Base-by-base conservation (phyloP, 352 stramenopile species). In the Phytophthora lateralis region DNA sequence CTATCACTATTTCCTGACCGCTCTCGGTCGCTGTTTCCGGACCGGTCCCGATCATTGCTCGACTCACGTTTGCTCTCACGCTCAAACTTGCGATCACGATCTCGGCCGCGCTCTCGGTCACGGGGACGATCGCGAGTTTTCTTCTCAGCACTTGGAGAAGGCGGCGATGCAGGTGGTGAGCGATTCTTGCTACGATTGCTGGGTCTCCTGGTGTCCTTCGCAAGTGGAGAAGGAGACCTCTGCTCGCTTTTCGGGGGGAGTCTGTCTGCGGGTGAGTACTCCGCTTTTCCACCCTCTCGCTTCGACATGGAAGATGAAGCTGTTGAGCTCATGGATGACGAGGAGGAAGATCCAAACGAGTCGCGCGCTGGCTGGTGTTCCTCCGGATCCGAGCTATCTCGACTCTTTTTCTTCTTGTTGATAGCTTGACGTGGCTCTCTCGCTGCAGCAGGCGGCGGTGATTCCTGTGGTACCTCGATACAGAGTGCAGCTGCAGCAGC, bases 401-500 rank as follows among this genome's bases (percentile, higher is more conserved):
- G 53, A 27, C 18, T 57, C 14, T 69, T 63, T 14, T 73, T 78
- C 24, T 76, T 78, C 34, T 69, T 78, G 17, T 56, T 65, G 12
- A 29, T 29, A 6, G 47, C 1, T 44, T 64, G 48, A 27, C 49
- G 39, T 29, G 55, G 4, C 17, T 55, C 20, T 37, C 47, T 32
- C 24, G 52, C 14, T 52, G 30, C 42, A 32, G 49, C 21, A 37
- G 57, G 7, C n/a, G 47, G 2, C 29, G 43, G 32, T 29, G 35
- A 32, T 21, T 55, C 47, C 11, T 55, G 39, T 45, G 65, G 32
- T 0, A 37, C 30, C 1, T 55, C 46, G 8, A 55, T 39, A 10
- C n/a, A 48, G 43, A 55, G 20, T 32, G 18, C 21, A 6, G 58
- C 39, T 18, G 48, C 38, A n/a, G 29, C 21, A 44, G 53, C 24